Percentiles rank a stretch among this genome's conserved stretches.
Conservation (phyloP, 495 filamentous ascomycete species). For the Cladorrhinum samala region DNA sequence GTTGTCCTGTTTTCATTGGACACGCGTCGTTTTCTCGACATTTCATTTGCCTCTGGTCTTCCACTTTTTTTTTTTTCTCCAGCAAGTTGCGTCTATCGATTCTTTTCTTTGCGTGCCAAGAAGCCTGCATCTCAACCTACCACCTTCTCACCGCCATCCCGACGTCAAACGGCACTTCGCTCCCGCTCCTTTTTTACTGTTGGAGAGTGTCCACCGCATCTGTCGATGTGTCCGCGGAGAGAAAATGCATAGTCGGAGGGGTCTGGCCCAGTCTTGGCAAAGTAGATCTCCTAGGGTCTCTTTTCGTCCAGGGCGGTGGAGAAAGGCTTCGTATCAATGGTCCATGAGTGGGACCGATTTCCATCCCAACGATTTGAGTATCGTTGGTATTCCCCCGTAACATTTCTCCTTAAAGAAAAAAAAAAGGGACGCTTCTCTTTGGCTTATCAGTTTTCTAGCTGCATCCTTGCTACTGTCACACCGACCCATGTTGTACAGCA, state of each 20-base stretch:
- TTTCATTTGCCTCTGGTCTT: too few species aligned
- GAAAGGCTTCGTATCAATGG: slow-evolving; percentile 15
- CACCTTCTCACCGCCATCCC: slow-evolving; percentile 4
- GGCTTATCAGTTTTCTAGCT: slow-evolving; percentile 3
- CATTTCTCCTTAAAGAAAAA: not conserved
- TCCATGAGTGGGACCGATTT: not conserved
- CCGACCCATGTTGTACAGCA: not conserved
- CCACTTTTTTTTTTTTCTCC: too few species aligned
- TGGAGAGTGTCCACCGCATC: slow-evolving; percentile 14
- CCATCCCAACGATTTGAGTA: too few species aligned
- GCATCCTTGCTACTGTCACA: not conserved
- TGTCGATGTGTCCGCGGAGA: not conserved
- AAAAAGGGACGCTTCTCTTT: not conserved
- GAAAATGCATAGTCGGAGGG: not conserved
- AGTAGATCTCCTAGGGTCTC: slow-evolving; percentile 3
- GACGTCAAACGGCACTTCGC: not conserved
- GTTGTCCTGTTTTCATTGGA: too few species aligned
- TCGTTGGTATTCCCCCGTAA: too few species aligned
- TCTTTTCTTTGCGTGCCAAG: slow-evolving; percentile 1
- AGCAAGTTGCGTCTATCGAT: too few species aligned
- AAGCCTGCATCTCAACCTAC: not conserved
- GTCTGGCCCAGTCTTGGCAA: slow-evolving; percentile 7
- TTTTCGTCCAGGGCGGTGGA: slow-evolving; percentile 9
- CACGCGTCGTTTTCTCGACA: too few species aligned
- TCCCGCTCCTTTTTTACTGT: not conserved